Conservation (phyloP, 805 yeast species). For the Cyberlindnera suaveolens region DNA sequence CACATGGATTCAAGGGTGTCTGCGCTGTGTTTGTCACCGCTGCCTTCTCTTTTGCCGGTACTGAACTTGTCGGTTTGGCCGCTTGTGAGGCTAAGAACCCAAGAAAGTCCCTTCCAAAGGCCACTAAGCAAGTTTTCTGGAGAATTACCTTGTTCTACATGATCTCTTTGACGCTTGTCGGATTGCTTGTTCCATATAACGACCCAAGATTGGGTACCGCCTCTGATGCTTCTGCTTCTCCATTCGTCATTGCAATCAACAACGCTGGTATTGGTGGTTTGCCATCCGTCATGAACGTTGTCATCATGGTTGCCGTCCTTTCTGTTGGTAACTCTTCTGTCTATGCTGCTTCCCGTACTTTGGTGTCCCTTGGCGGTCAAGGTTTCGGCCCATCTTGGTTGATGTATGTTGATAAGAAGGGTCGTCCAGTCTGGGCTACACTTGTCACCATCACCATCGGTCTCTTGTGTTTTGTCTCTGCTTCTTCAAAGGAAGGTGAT, state of each 20-base stretch:
- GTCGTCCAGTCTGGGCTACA: slow-evolving; percentile 50
- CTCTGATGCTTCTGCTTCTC: slow-evolving; percentile 65
- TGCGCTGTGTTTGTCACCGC: slow-evolving; percentile 57
- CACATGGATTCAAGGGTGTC: slow-evolving; percentile 44
- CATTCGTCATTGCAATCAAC: slow-evolving; percentile 67
- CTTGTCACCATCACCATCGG: slow-evolving; percentile 41
- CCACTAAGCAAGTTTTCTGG: slow-evolving; percentile 58
- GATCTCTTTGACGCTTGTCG: slow-evolving; percentile 46
- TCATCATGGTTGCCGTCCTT: slow-evolving; percentile 53
- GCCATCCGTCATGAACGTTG: slow-evolving; percentile 57
- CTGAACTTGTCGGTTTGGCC: slow-evolving; percentile 51
- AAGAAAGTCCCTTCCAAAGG: slow-evolving; percentile 41
- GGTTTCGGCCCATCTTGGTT: slow-evolving; percentile 45
- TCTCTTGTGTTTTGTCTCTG: slow-evolving; percentile 54
- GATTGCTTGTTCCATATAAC: slow-evolving; percentile 68
- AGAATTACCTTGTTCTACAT: slow-evolving; percentile 68
- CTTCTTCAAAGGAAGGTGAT: slow-evolving; percentile 46
- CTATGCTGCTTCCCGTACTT: slow-evolving; percentile 49
- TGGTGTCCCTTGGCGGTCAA: slow-evolving; percentile 45
- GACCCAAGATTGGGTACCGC: slow-evolving; percentile 42
- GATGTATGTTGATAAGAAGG: slow-evolving; percentile 41
- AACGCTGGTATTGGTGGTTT: slow-evolving; percentile 55
- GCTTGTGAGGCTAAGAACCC: slow-evolving; percentile 44
- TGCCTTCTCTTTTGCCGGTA: slow-evolving; percentile 65
- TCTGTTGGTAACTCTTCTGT: slow-evolving; percentile 43